These are phyloP conservation scores for Oxytropis ochrocephala DNA, from an alignment of 306 rosid genomes.

Conservation along the genomic window DNA sequence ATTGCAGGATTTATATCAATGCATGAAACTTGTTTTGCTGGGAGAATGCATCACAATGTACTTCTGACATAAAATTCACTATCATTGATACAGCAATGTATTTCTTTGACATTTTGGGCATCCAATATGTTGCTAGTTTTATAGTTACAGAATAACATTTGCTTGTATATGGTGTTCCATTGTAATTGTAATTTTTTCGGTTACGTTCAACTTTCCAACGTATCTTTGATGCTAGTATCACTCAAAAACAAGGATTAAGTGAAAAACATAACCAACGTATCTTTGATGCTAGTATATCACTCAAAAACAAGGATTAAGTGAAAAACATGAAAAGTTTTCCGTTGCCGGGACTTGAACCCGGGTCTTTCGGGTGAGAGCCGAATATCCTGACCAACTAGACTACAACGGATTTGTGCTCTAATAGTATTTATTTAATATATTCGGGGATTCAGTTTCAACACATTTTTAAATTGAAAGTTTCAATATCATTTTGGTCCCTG, in stretches of 20 bases:
- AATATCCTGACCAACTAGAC: conserved; percentile 52
- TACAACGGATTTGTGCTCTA: conserved; percentile 54
- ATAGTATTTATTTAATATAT: too few relatives aligned
- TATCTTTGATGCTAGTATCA: too few relatives aligned
- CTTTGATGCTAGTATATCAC: too few relatives aligned
- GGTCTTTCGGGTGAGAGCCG: conserved; percentile 48
- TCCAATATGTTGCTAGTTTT: not conserved
- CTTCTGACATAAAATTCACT: not conserved
- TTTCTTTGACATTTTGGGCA: not conserved
- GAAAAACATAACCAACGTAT: too few relatives aligned
- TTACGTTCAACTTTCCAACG: too few relatives aligned
- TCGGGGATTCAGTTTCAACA: too few relatives aligned
- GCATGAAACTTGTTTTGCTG: conserved; percentile 5
- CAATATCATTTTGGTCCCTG: too few relatives aligned
- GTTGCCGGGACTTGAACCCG: conserved; percentile 61
- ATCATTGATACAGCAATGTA: not conserved
- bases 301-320: not conserved
- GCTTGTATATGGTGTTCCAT: conserved; percentile 10
- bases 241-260: too few relatives aligned
- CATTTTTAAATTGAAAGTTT: too few relatives aligned
- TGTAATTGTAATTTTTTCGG: too few relatives aligned
- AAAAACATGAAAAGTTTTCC: not conserved
- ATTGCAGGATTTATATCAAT: not conserved
- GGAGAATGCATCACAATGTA: not conserved
- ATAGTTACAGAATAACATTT: not conserved